Evolutionary conservation across 2,329 filamentous ascomycete genomes (phyloP).

Genomic region (Phialophora macrospora): DNA sequence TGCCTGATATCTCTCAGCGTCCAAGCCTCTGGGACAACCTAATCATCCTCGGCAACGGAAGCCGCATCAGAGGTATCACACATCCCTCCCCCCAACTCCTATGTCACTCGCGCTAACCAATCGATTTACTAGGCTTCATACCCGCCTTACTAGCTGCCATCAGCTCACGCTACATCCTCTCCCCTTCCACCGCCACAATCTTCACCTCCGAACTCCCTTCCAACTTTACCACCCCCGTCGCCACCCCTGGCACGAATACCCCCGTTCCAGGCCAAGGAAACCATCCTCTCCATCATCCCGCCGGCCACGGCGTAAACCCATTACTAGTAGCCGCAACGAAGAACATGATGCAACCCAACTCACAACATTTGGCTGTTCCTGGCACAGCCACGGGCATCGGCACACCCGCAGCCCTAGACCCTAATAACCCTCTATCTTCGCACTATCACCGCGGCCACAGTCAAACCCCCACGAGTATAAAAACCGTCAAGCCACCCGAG

Average conservation of each 20-base stretch:
- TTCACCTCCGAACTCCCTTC: slow-evolving; percentile 97
- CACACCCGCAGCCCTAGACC: slow-evolving; percentile 40
- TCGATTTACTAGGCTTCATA: slow-evolving; percentile 70
- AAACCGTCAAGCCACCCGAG: slow-evolving; percentile 74
- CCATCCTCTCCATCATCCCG: slow-evolving; percentile 61
- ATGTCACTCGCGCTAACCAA: slow-evolving; percentile 50
- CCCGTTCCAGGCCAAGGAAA: slow-evolving; percentile 58
- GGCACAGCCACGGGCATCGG: slow-evolving; percentile 38
- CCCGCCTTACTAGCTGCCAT: slow-evolving; percentile 84
- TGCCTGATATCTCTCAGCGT: slow-evolving; percentile 83
- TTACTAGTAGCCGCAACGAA: slow-evolving; percentile 84
- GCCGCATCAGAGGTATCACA: slow-evolving; percentile 61
- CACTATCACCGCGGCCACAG: slow-evolving; percentile 67
- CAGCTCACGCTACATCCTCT: slow-evolving; percentile 81
- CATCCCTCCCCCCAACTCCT: not conserved
- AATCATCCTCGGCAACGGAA: slow-evolving; percentile 89
- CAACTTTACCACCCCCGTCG: slow-evolving; percentile 86
- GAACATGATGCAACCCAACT: slow-evolving; percentile 47
- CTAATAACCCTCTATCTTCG: slow-evolving; percentile 15
- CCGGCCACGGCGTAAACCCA: slow-evolving; percentile 74
- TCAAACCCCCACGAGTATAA: slow-evolving; percentile 83
- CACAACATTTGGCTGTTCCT: slow-evolving; percentile 48
- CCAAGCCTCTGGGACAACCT: slow-evolving; percentile 89
- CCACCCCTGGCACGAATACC: slow-evolving; percentile 90
- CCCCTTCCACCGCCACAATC: slow-evolving; percentile 89